Percentiles rank a stretch among this genome's conserved stretches.
Conservation (phyloP, 371 early-diverging fungal species). For the Capniomyces stellatus region DNA sequence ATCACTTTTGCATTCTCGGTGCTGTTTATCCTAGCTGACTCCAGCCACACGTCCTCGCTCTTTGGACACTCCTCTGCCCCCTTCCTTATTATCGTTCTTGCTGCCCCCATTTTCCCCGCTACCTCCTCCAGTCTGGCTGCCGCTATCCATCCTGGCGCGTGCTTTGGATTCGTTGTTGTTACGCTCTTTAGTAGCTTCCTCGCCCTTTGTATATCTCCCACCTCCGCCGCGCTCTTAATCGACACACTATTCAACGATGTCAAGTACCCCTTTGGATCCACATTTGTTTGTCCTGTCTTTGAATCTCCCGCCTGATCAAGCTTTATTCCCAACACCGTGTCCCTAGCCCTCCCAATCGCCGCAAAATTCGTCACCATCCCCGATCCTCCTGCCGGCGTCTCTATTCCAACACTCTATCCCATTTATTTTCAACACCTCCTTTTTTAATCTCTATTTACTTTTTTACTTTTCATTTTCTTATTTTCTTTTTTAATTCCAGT, state of each 20-base stretch:
- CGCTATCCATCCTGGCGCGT: slow-evolving; percentile 96
- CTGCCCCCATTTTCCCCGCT: slow-evolving; percentile 63
- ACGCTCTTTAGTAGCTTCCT: slow-evolving; percentile 72
- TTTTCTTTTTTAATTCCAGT: too few species aligned
- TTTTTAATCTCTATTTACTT: too few species aligned
- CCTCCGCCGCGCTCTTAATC: slow-evolving; percentile 69
- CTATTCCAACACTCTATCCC: slow-evolving; percentile 3
- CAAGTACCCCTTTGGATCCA: slow-evolving; percentile 88
- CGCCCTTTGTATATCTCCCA: slow-evolving; percentile 87
- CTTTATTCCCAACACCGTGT: slow-evolving; percentile 67
- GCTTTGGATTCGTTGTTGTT: slow-evolving; percentile 79
- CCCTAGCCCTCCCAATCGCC: slow-evolving; percentile 87
- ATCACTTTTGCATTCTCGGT: slow-evolving; percentile 71
- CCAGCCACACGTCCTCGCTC: slow-evolving; percentile 91
- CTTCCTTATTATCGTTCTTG: slow-evolving; percentile 67
- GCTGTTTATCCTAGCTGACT: slow-evolving; percentile 73
- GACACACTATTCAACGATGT: slow-evolving; percentile 75
- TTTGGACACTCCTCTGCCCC: slow-evolving; percentile 89
- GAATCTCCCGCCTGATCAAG: slow-evolving; percentile 49
- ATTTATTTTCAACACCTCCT: too few species aligned
- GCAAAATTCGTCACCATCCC: slow-evolving; percentile 37
- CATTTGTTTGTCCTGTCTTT: slow-evolving; percentile 57
- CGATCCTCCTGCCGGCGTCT: not conserved
- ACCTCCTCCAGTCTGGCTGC: slow-evolving; percentile 91
- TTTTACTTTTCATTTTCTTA: too few species aligned